Evolutionary conservation across 1,284 basidiomycete species (phyloP), one percentile per base, ranked within the genome.

Genomic region (Peniophora sp.): DNA sequence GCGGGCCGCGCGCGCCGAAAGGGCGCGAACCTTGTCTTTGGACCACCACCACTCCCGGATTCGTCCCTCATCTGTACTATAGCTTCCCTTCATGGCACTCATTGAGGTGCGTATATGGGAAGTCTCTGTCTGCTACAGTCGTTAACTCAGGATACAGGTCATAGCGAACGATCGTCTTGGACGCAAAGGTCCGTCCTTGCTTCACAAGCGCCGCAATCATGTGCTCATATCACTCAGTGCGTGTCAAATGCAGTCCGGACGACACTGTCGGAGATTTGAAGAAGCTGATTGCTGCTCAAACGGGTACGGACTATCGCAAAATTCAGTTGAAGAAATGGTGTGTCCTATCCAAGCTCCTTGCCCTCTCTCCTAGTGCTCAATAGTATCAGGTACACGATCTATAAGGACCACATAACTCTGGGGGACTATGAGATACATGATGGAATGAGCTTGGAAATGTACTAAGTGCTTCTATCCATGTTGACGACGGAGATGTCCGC

Each of bases 261-360:
- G 96, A 99, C 66, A 99, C 96, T 0, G 91, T 99, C 23, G 95
- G 95, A 27, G 95, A 97, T 66, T 74, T 98, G 54, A 99, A 99
- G 76, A 90, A 90, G 68, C 84, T 98, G 52, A 97, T 99, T 58
- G 94, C 89, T 2, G 95, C 94, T 2, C 96, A 99, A 69, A 98
- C 85, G 0, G 97, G 96, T 46, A 98, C 95, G 2, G 83, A 91
- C 61, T 64, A 69, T 9, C 71, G 69, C 43, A 95, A 98, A 80
- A 97, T 99, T 55, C 81, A 88, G 62, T 72, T 99, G 50, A 99
- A 97, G 83, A 98, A 98, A 79, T 97, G 94, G 94, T 88, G 56
- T 54, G 85, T 68, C 36, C 3, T 11, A 2, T 24, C 37, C 32
- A 27, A 36, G 23, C 35, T 48, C 9, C 20, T 34, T 50, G 27